Conservation (phyloP, 2,329 filamentous ascomycete genomes). For the Exophiala oligosperma region DNA sequence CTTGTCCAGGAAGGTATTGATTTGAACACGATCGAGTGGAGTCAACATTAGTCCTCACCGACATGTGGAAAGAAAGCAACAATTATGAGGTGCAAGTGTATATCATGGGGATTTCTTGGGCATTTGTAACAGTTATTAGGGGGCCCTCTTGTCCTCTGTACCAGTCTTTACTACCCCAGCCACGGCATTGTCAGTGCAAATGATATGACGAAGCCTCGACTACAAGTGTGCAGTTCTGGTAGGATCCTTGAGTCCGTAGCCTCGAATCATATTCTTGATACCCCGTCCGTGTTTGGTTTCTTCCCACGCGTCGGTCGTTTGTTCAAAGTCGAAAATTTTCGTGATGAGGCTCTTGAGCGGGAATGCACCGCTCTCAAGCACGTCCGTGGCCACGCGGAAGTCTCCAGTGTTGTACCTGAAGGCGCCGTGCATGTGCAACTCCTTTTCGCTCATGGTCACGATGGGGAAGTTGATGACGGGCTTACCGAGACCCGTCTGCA, state of each 20-base stretch:
- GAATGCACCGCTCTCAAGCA: slow-evolving; percentile 35
- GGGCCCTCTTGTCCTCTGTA: background rate
- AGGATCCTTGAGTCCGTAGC: slow-evolving; percentile 24
- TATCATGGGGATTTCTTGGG: background rate
- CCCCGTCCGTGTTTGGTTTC: slow-evolving; percentile 29
- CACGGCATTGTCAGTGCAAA: background rate
- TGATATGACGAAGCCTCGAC: background rate
- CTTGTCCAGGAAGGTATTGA: slow-evolving; percentile 96
- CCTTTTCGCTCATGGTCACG: slow-evolving; percentile 37
- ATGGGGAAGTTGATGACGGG: slow-evolving; percentile 41
- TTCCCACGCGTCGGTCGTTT: slow-evolving; percentile 38
- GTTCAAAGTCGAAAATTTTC: slow-evolving; percentile 35
- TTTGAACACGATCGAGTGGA: slow-evolving; percentile 96
- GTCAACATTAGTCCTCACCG: slow-evolving; percentile 71
- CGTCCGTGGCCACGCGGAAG: slow-evolving; percentile 40
- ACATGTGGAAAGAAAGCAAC: background rate
- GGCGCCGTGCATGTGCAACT: slow-evolving; percentile 36
- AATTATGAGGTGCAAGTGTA: too few species aligned
- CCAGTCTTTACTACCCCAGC: background rate
- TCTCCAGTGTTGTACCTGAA: slow-evolving; percentile 38
- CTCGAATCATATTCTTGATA: slow-evolving; percentile 31
- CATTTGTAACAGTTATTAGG: background rate
- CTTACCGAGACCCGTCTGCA: slow-evolving; percentile 40
- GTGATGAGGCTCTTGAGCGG: slow-evolving; percentile 36
- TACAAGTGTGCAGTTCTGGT: slow-evolving; percentile 16